Evolutionary conservation across 2,329 filamentous ascomycete species (phyloP).

Genomic region (Truncatella angustata): DNA sequence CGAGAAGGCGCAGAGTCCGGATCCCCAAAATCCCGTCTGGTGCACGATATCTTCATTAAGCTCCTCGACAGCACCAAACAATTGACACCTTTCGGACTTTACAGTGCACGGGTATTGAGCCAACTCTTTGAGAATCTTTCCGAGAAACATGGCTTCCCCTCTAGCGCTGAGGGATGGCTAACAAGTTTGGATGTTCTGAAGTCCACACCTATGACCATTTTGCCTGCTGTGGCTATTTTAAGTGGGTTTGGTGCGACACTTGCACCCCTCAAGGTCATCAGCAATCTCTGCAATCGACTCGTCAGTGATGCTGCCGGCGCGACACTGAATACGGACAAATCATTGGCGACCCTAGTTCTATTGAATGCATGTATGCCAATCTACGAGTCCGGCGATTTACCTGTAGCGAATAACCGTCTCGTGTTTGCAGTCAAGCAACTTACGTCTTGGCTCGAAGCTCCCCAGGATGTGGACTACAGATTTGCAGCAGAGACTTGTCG

Average conservation of each 20-base stretch:
- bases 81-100: conserved; percentile 44
- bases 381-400: conserved; percentile 51
- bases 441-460: conserved; percentile 64
- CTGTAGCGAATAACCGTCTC: conserved; percentile 65
- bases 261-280: conserved; percentile 45
- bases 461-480: conserved; percentile 40
- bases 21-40: conserved; percentile 32
- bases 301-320: conserved; percentile 59
- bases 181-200: conserved; percentile 45
- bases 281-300: conserved; percentile 57
- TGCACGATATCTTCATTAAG: conserved; percentile 41
- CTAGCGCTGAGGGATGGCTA: conserved; percentile 46
- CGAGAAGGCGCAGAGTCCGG: conserved; percentile 29
- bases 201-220: conserved; percentile 41
- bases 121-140: conserved; percentile 47
- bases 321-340: conserved; percentile 39
- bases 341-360: conserved; percentile 49
- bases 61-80: conserved; percentile 42
- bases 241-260: conserved; percentile 51
- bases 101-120: conserved; percentile 51
- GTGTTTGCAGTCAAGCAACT: conserved; percentile 83
- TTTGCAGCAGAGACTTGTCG: conserved; percentile 53
- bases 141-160: conserved; percentile 44
- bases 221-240: conserved; percentile 50
- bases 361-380: conserved; percentile 51